phyloP scores from a whole-genome alignment of 1,284 basidiomycete species.

The Fomitopsis pinicola region DNA sequence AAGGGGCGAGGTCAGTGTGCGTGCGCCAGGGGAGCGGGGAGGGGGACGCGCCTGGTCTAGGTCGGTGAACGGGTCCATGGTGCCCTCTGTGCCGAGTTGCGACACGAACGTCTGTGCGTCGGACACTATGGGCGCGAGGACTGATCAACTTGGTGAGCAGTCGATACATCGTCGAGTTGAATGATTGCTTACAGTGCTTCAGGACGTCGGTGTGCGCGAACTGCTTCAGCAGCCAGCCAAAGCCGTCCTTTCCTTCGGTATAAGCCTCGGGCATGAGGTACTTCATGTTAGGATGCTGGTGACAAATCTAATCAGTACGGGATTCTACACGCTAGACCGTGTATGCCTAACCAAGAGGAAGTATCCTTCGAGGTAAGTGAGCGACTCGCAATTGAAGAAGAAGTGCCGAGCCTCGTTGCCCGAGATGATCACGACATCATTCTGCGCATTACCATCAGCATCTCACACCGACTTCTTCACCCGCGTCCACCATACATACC shows the following conservation, averaged over 20 bases:
- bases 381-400: background rate
- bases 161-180: background rate
- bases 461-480: too few relatives aligned
- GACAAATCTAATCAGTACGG: too few relatives aligned
- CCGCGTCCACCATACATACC: background rate
- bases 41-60: background rate
- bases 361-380: slow-evolving; percentile 1
- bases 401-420: background rate
- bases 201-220: background rate
- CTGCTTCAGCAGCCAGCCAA: slow-evolving; percentile 1
- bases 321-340: too few relatives aligned
- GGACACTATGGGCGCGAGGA: background rate
- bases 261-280: background rate
- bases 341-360: background rate
- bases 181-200: background rate
- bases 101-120: background rate
- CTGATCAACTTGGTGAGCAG: background rate
- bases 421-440: background rate
- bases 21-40: background rate
- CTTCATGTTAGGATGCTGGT: background rate
- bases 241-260: background rate
- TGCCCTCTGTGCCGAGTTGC: background rate
- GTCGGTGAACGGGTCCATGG: background rate
- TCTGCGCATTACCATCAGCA: background rate
- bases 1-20: too few relatives aligned